A percentile compares a stretch with the other conserved stretches of the same genome.
Evolutionary conservation across 768 basidiomycete genomes (phyloP).

Genomic region (Xerocomellus chrysenteron): DNA sequence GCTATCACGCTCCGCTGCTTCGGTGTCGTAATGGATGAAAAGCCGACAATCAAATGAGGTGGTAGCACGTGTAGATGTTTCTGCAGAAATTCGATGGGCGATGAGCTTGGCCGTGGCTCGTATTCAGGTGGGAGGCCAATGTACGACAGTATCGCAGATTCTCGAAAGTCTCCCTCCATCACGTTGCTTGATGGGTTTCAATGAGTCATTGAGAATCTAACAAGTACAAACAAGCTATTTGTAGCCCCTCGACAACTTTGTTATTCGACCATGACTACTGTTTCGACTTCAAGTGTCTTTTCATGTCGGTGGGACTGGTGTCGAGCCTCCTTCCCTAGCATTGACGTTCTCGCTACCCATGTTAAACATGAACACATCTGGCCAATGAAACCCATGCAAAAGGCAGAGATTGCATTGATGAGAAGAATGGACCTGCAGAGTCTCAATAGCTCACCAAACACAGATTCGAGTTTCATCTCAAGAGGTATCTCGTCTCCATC

Average conservation of each 20-base stretch:
- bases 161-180: conserved; percentile 15
- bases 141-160: conserved; percentile 40
- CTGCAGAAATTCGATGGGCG: conserved; percentile 63
- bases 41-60: conserved; percentile 52
- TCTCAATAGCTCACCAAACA: conserved; percentile 17
- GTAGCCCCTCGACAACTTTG: background rate
- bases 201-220: conserved; percentile 7
- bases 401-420: conserved; percentile 44
- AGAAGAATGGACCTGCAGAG: conserved; percentile 39
- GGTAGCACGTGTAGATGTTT: conserved; percentile 63
- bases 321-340: conserved; percentile 38
- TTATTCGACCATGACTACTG: conserved; percentile 1
- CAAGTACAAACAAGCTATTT: conserved; percentile 19
- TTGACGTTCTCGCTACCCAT: conserved; percentile 44
- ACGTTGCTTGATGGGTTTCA: background rate
- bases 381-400: conserved; percentile 42
- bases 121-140: conserved; percentile 60
- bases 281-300: conserved; percentile 14
- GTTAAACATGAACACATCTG: conserved; percentile 49
- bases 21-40: conserved; percentile 48
- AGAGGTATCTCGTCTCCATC: conserved; percentile 19
- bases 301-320: conserved; percentile 59
- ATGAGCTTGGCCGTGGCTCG: conserved; percentile 54
- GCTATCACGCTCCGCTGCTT: conserved; percentile 65
- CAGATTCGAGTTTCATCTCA: conserved; percentile 11